Conservation (phyloP, 2,329 filamentous ascomycete species). For the Cytospora piceicola region DNA sequence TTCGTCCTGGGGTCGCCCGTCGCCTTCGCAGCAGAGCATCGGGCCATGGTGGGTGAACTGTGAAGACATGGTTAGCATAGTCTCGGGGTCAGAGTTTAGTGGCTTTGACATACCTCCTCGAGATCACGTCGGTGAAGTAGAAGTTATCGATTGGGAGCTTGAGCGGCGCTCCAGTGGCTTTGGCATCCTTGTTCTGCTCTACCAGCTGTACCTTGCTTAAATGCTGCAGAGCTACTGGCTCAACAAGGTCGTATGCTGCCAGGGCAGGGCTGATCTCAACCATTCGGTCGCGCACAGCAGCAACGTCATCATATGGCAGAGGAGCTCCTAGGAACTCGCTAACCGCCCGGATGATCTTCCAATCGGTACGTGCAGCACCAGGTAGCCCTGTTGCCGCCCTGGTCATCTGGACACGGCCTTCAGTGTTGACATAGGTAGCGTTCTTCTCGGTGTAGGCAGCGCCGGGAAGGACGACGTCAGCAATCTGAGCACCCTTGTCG, state of each 20-base stretch:
- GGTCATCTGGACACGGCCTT: conserved; percentile 93
- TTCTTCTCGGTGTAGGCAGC: conserved; percentile 97
- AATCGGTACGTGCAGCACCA: conserved; percentile 90
- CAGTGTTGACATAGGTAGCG: conserved; percentile 96
- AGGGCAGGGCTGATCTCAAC: conserved; percentile 91
- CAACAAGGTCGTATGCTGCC: conserved; percentile 86
- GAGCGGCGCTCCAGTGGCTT: conserved; percentile 72
- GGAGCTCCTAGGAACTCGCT: conserved; percentile 89
- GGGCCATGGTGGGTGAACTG: conserved; percentile 97
- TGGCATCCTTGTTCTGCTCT: conserved; percentile 90
- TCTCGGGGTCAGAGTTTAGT: not conserved
- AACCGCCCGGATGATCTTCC: conserved; percentile 95
- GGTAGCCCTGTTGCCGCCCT: conserved; percentile 86
- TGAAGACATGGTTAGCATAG: conserved; percentile 25
- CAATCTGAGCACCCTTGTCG: conserved; percentile 88
- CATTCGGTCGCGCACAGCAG: conserved; percentile 89
- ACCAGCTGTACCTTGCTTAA: conserved; percentile 94
- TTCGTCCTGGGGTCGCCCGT: conserved; percentile 78
- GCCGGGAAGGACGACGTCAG: conserved; percentile 90
- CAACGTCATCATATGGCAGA: conserved; percentile 91
- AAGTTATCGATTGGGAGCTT: conserved; percentile 93
- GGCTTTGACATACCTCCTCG: conserved; percentile 73
- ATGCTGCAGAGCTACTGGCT: conserved; percentile 72
- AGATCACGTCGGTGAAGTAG: conserved; percentile 97
- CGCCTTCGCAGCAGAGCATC: conserved; percentile 91